Evolutionary conservation across 495 filamentous ascomycete genomes (phyloP), one percentile per base, ranked within the genome.

Genomic region (Mycothermus thermophilus): DNA sequence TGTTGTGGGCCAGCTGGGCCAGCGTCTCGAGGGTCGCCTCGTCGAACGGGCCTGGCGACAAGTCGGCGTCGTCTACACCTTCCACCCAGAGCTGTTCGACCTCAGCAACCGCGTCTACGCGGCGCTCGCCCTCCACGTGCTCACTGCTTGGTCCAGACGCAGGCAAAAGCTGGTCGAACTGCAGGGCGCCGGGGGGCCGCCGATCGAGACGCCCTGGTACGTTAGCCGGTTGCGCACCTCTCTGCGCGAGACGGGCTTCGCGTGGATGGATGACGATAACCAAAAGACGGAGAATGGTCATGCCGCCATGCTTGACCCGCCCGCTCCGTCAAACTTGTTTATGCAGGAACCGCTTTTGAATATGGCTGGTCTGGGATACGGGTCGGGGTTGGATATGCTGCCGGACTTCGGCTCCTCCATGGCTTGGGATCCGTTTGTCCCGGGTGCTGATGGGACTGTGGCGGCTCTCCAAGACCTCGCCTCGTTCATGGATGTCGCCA

Each of bases 11-110:
- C 67, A 74, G 37, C 58, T 75, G 14, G 59, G 60, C 23, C 48
- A 55, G 26, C 66, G 67, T 15, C 65, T 57, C 1, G 58, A 60
- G 18, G 71, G 69, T 20, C 41, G 41, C 3, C 48, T 71, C 17
- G 66, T 67, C 21, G 69, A 73, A 28, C 58, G 69, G 16, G 67
- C 66, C 9, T 74, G 72, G 71, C 38, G 35, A 8, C 52, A 59
- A 26, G 44, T 69, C 13, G 49, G 54, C 8, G 30, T 46, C 8
- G 45, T 60, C 12, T 73, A 63, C 41, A 40, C 48, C 0, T 58
- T 54, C 37, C 62, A 67, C 29, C 54, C 56, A 6, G 62, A 71
- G 39, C 44, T 73, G 5, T 55, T 58, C 13, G 55, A 61, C 32
- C 44, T 62, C 21, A 57, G 55, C 7, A 54, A 57, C 37, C 66